Evolutionary conservation across 2,329 filamentous ascomycete genomes (phyloP), one percentile per base, ranked within the genome.

Genomic region (Aureobasidium leucospermi): DNA sequence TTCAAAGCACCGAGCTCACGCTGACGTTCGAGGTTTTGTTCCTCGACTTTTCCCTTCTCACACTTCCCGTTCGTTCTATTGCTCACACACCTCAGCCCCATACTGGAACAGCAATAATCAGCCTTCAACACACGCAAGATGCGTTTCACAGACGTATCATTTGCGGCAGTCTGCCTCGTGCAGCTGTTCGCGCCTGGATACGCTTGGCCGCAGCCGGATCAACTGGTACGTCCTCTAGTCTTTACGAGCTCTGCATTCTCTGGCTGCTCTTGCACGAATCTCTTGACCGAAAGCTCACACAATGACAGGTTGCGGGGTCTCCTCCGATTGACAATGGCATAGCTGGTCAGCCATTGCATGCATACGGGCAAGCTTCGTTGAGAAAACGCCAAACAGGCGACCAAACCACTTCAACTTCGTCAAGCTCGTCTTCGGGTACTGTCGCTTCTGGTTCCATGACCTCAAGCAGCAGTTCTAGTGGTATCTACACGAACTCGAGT

Each of bases 101-200:
- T 9, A 36, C n/a, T 42, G 13, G 39, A 9, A 19, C 23, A 19
- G 9, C 13, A 13, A 11, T 36, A 7, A 8, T n/a, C 32, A 39
- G 23, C 11, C 5, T 7, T n/a, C 10, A 31, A 16, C 10, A 8
- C 5, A 53, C 9, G 29, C 38, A 42, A 23, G 38, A 53, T 53
- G 51, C 51, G 51, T 43, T 23, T 43, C 8, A 38, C 51, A 43
- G 34, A 42, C 32, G n/a, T 36, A 29, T 43, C 51, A 6, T 19
- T 55, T 15, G 51, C 51, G 29, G 39, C 51, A 34, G 51, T 29
- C 6, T 55, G 39, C 51, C 8, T 55, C n/a, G 38, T 55, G 51
- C 51, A 55, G 51, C 28, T 55, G 51, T 42, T 43, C 28, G 38
- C 29, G n/a, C 39, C 51, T 42, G 39, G 2, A 43, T 55, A 19